phyloP scores from a whole-genome alignment of 495 filamentous ascomycete genomes.

The Lentithecium fluviatile region DNA sequence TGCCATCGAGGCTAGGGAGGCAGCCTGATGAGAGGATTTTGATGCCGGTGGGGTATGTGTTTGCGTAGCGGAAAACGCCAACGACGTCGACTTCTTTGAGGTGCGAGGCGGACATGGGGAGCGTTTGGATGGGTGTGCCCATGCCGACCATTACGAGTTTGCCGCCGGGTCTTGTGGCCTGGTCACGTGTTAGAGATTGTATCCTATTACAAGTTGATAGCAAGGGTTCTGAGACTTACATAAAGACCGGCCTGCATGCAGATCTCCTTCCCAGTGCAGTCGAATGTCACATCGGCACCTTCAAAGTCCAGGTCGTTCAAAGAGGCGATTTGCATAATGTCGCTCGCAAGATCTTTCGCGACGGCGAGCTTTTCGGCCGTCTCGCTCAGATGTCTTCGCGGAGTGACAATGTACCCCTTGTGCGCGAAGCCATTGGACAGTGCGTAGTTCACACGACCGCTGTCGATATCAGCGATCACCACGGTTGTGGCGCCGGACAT shows the following conservation, averaged over 20 bases:
- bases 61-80: conserved; percentile 41
- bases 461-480: conserved; percentile 40
- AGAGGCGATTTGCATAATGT: conserved; percentile 33
- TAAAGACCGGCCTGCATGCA: conserved; percentile 41
- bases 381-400: conserved; percentile 28
- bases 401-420: conserved; percentile 35
- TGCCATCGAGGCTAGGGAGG: conserved; percentile 37
- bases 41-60: conserved; percentile 39
- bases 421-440: conserved; percentile 36
- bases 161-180: conserved; percentile 40
- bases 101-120: conserved; percentile 39
- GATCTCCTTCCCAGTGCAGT: conserved; percentile 41
- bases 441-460: conserved; percentile 37
- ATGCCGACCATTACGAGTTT: conserved; percentile 40
- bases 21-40: conserved; percentile 37
- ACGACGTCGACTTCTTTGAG: conserved; percentile 40
- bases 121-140: conserved; percentile 40
- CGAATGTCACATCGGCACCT: conserved; percentile 39
- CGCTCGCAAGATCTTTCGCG: conserved; percentile 34
- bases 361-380: conserved; percentile 28
- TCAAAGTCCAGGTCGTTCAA: conserved; percentile 35
- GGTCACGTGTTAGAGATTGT: conserved; percentile 1
- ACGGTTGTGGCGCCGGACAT: conserved; percentile 37
- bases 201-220: not conserved
- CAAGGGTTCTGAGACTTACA: conserved; percentile 32